Percentiles rank a stretch among this genome's conserved stretches.
Conservation (phyloP, 352 stramenopile genomes). For the Pythium brassicae region DNA sequence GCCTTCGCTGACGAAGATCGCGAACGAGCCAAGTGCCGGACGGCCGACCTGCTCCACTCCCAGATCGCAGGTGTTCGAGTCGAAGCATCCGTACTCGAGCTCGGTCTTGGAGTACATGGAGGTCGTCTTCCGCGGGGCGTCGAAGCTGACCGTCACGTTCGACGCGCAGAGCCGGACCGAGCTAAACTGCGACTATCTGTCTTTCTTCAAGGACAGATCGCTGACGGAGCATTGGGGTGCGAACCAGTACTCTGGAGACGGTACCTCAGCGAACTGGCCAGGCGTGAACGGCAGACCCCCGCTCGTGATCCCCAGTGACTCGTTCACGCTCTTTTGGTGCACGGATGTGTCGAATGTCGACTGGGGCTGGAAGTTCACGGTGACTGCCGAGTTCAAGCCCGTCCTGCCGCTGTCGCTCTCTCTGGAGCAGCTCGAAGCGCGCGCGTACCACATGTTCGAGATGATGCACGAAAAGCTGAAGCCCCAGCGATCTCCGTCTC, state of each 20-base stretch:
- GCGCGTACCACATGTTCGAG: slow-evolving; percentile 60
- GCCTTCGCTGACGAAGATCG: slow-evolving; percentile 32
- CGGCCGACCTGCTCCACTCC: slow-evolving; percentile 42
- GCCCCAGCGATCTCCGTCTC: slow-evolving; percentile 30
- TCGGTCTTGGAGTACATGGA: slow-evolving; percentile 78
- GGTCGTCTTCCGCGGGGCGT: slow-evolving; percentile 68
- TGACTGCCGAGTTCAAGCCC: slow-evolving; percentile 54
- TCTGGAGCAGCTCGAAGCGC: slow-evolving; percentile 54
- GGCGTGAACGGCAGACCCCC: slow-evolving; percentile 47
- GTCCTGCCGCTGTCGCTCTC: slow-evolving; percentile 38
- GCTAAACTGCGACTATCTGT: slow-evolving; percentile 73
- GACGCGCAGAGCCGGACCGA: slow-evolving; percentile 63
- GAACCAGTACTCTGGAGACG: slow-evolving; percentile 60
- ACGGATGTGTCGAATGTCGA: slow-evolving; percentile 86
- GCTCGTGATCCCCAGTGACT: slow-evolving; percentile 71
- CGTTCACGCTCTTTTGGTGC: slow-evolving; percentile 82
- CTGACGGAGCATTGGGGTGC: slow-evolving; percentile 58
- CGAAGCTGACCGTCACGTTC: slow-evolving; percentile 65
- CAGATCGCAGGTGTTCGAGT: slow-evolving; percentile 73
- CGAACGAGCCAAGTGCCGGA: slow-evolving; percentile 37
- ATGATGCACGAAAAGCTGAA: slow-evolving; percentile 62
- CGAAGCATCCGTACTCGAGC: slow-evolving; percentile 81
- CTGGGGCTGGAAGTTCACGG: slow-evolving; percentile 85
- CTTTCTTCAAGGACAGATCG: slow-evolving; percentile 82
- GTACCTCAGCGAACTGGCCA: slow-evolving; percentile 77